Evolutionary conservation across 2,329 filamentous ascomycete species (phyloP), one percentile per base, ranked within the genome.

Genomic region (Pseudophaeomoniella oleicola): DNA sequence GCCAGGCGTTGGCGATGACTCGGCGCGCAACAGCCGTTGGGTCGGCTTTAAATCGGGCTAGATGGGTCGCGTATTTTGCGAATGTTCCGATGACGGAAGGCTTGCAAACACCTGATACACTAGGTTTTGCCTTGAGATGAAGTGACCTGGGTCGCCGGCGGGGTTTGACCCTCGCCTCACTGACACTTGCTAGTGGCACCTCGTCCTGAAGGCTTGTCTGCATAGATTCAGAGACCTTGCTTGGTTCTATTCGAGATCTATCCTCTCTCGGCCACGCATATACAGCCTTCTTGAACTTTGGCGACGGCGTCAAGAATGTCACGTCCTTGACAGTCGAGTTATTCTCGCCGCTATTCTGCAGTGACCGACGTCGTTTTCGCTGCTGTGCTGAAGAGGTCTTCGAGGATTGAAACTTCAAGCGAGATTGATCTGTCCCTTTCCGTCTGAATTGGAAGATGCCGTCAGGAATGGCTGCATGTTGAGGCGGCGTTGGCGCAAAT

Each of bases 1-100:
- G 45, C 55, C 55, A 57, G 27, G 54, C 48, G 38, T 53, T 53
- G n/a, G 46, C 46, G 32, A 57, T 47, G 11, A 57, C 50, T n/a
- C 46, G 45, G 19, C 49, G 44, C 32, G 51, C 48, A 9, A 57
- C 36, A 15, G 45, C 43, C 22, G 46, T 39, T 16, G 49, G 48
- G 17, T 46, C 41, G 16, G 38, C 38, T 35, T 40, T 45, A 15
- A 48, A 34, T 3, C 42, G 40, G 14, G 37, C 40, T 15, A 50
- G 37, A 16, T 43, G 44, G 12, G 38, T 37, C 2, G 44, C 45
- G 34, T 48, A 51, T 13, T 37, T 45, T 2, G 46, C 41, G 16
- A 50, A 37, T 6, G 44, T 46, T 19, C 46, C 46, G 16, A 34
- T 17, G 3, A 30, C 22, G 14, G 30, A 6, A 10, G 16, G 30